These are phyloP conservation scores for Ophiosphaerella herpotricha DNA, from an alignment of 2,329 filamentous ascomycete genomes.

Conservation along the genomic window DNA sequence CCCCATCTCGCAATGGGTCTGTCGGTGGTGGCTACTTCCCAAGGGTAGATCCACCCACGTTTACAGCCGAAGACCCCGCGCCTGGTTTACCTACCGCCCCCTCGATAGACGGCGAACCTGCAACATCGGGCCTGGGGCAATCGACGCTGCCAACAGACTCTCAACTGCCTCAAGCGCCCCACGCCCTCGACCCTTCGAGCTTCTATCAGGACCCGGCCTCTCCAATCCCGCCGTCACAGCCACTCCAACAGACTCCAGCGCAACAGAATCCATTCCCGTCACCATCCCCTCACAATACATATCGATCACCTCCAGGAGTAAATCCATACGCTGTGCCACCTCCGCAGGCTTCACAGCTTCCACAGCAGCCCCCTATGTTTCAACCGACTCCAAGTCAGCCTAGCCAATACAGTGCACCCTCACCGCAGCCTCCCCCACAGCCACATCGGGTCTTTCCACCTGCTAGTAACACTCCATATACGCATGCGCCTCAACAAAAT, in stretches of 20 bases:
- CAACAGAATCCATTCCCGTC: conserved; percentile 29
- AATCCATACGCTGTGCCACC: conserved; percentile 11
- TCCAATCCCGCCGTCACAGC: conserved; percentile 41
- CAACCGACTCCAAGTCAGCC: conserved; percentile 12
- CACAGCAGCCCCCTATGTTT: conserved; percentile 10
- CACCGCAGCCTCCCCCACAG: conserved; percentile 5
- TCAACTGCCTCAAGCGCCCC: conserved; percentile 28
- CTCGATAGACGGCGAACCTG: conserved; percentile 35
- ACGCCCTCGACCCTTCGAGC: conserved; percentile 29
- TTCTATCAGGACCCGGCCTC: conserved; percentile 44
- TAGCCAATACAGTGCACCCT: conserved; percentile 11
- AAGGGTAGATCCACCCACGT: conserved; percentile 51
- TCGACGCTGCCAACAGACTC: conserved; percentile 24
- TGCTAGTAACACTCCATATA: conserved; percentile 10
- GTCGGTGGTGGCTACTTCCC: conserved; percentile 64
- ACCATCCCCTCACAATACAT: conserved; percentile 19
- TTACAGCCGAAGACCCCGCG: conserved; percentile 44
- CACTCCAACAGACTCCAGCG: conserved; percentile 21
- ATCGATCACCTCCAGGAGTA: conserved; percentile 9
- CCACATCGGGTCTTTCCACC: conserved; percentile 10
- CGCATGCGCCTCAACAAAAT: conserved; percentile 19
- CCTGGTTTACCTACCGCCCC: conserved; percentile 45
- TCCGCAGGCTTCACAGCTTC: conserved; percentile 12
- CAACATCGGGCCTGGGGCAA: conserved; percentile 27
- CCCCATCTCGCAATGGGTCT: conserved; percentile 52